Base-by-base conservation (phyloP, 2,329 filamentous ascomycete genomes). In the Apiospora saccharicola region DNA sequence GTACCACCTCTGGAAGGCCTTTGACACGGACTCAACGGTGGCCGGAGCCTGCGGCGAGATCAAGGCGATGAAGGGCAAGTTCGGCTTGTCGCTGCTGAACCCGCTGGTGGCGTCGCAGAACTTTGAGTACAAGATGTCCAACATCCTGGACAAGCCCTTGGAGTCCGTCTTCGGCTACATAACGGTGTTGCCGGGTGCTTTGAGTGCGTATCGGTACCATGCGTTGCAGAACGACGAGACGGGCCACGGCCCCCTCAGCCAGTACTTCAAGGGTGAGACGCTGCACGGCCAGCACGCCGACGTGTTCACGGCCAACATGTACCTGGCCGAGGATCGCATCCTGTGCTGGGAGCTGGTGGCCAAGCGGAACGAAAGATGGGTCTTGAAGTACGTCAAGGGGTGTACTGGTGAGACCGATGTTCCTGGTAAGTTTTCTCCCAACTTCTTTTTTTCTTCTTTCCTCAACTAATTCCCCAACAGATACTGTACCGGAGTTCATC, bases 121-220 rank as follows among this genome's bases (percentile, higher is more conserved):
- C 80, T 99, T 99, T 78, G 96, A 99, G 85, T 99, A 99, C 89
- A 99, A 99, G 88, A 98, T 99, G 93, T 98, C 94, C 82, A 99
- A 99, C 80, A 99, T 99, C 80, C 89, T 99, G 64, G 96, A 99
- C 82, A 99, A 99, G 85, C 96, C 96, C 2, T 86, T 99, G 53
- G 96, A 99, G 81, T 98, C 96, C 4, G 94, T 96, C 0, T 99
- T 99, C 82, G 96, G 96, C 67, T 99, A 98, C 85, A 98, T 99
- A 80, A 94, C 94, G 64, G 96, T 99, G 79, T 87, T 99, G 80
- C 96, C 96, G 0, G 96, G 96, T 86, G 96, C 96, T 72, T 98
- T 99, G 83, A 98, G 96, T n/a, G 96, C 96, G 26, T 99, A 99
- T 82, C 93, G 96, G 51, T 99, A 94, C 81, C 89, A 98, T 13